Base-by-base conservation (phyloP, 192 early-diverging fungal species). In the Entrophospora sp. region DNA sequence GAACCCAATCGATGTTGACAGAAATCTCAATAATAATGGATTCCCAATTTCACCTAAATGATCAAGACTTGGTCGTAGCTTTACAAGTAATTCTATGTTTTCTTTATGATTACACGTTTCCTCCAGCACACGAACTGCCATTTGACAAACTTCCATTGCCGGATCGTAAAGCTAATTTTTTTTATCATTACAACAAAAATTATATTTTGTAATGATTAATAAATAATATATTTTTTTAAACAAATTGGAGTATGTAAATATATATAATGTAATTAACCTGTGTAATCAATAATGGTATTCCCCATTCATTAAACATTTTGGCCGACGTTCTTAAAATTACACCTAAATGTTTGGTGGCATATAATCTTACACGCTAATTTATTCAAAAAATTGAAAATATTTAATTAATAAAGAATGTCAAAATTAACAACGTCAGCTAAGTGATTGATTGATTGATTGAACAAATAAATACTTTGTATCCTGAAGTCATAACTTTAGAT, bases 401-500 rank as follows among this genome's bases (percentile, higher is more conserved):
- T n/a, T n/a, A n/a, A n/a, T n/a, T 40, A n/a, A 62, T 34, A 53
- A 30, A 56, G 0, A 71, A 24, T 32, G 10, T n/a, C 20, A 25
- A 32, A 16, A 16, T 58, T 44, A n/a, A 35, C 7, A 8, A 49
- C 1, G 28, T 36, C 8, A 46, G 37, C 7, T n/a, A 40, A 68
- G 12, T 16, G 55, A 14, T 7, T 20, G 24, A 2, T 20, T 16
- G 61, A 48, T 4, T 37, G 40, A 27, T n/a, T 42, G 5, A 25
- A 37, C 22, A 25, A 16, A n/a, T 3, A 42, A 13, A 44, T 34
- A 82, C 80, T 43, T 92, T 91, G 63, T 93, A 89, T 0, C 88
- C 87, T 6, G 88, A 90, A 2, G 89, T 89, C 84, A 92, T 87
- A 13, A 94, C 74, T 69, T 94, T 94, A 28, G 87, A 88, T 4